Base-by-base conservation (phyloP, 2,329 filamentous ascomycete genomes). In the Alternaria arborescens region DNA sequence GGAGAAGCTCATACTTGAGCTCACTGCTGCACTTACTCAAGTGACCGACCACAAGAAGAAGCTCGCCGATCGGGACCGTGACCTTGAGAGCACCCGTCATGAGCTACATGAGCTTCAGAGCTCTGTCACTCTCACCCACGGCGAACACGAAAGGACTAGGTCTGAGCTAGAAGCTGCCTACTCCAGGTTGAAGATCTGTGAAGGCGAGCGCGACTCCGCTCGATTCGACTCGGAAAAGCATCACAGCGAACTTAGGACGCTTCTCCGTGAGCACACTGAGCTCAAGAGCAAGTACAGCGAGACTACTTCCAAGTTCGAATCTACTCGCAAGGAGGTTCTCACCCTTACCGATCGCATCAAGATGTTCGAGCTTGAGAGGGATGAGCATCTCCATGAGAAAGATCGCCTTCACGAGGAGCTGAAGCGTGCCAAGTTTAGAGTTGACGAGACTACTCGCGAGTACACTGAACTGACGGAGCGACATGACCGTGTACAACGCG, bases 41-140 rank as follows among this genome's bases (percentile, higher is more conserved):
- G 64, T 71, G 3, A 56, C 69, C 10, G 67, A 72, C 14, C 65
- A 69, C 51, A 72, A 73, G 64, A 66, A 67, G 58, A 70, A 70
- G 52, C 60, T 73, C 26, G 42, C 60, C 8, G 68, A 69, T 26
- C 56, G 67, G 10, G 69, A 73, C 20, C 68, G 55, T 16, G 65
- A 69, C 28, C 44, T 73, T 7, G 65, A 70, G 18, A 55, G 53
- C 14, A 55, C 55, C 16, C 71, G 68, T 24, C 58, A 52, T 14
- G 68, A 73, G 46, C 48, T 73, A 2, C 44, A 43, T n/a, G 64
- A 71, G 42, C 56, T 70, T 18, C 58, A 59, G 8, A 56, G 51
- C 16, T 66, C 58, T 1, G 26, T 58, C 3, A 55, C 61, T 1
- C 56, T 57, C 38, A 60, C 59, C 0, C 52, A 56, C 40, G 61